Base-by-base conservation (phyloP, 139 green algal species). In the Penium margaritaceum region DNA sequence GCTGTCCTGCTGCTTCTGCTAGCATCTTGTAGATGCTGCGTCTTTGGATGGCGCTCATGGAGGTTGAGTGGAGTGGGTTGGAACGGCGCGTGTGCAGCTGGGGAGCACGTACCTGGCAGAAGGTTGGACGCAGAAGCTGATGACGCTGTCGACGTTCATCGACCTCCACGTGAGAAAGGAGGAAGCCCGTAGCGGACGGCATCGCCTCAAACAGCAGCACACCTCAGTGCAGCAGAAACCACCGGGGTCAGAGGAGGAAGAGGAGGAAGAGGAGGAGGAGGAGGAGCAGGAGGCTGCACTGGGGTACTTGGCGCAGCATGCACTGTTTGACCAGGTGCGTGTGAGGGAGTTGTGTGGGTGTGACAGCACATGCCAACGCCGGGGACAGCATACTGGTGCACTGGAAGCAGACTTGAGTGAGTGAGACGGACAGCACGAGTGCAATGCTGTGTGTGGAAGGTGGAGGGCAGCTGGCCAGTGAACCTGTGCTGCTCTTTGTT, bases 291-390 rank as follows among this genome's bases (percentile, higher is more conserved):
- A 66, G 34, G 32, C 27, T 24, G 36, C n/a, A 29, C 29, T 38
- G 30, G 87, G 80, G 24, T 97, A 97, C 81, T 78, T 97, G 35
- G 92, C 92, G 2, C 92, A 97, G 83, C 92, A 97, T 73, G 75
- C 85, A 3, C 83, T 97, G 61, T 95, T 97, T 78, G 90, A 94
- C 5, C 78, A 84, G 63, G 68, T 72, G 38, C 15, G 44, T 43
- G 1, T 43, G 2, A 47, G 32, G 12, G 17, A 3, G 21, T 19
- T 54, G 1, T 51, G 41, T 51, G 41, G 41, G 41, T 12, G 12
- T 51, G 41, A 51, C 9, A 7, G 9, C 41, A 51, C 12, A 12
- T 21, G 41, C 41, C 41, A 7, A 51, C 12, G 41, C 41, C n/a
- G n/a, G n/a, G n/a, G n/a, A n/a, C n/a, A n/a, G n/a, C n/a, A n/a